A percentile compares a stretch with the other conserved stretches of the same genome.
phyloP scores from a whole-genome alignment of 805 yeast genomes.

The Ogataea degrootiae region DNA sequence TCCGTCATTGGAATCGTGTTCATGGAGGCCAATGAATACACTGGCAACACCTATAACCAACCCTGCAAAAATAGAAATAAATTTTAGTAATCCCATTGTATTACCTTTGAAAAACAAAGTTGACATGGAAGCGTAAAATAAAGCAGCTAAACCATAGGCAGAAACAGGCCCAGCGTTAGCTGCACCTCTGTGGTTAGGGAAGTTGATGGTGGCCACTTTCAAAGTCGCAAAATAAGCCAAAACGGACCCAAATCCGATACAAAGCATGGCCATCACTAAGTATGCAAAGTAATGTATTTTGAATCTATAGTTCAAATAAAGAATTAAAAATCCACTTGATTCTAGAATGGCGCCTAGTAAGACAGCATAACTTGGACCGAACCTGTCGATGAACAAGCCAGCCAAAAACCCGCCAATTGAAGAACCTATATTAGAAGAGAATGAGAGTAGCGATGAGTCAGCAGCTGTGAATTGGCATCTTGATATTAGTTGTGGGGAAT shows the following conservation, averaged over 20 bases:
- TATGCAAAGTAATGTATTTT: slow-evolving; percentile 35
- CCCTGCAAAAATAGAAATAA: slow-evolving; percentile 53
- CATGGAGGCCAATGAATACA: slow-evolving; percentile 36
- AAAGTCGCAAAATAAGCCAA: slow-evolving; percentile 55
- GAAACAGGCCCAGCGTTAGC: slow-evolving; percentile 69
- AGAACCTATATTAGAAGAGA: slow-evolving; percentile 59
- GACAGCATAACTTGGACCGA: slow-evolving; percentile 52
- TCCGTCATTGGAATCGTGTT: slow-evolving; percentile 26
- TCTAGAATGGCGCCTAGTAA: slow-evolving; percentile 52
- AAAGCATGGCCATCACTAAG: slow-evolving; percentile 44
- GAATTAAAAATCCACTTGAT: slow-evolving; percentile 48
- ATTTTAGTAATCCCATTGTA: slow-evolving; percentile 50
- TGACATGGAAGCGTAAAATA: slow-evolving; percentile 55
- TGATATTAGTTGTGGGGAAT: slow-evolving; percentile 64
- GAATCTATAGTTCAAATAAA: slow-evolving; percentile 43
- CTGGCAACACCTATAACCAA: slow-evolving; percentile 38
- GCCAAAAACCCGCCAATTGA: slow-evolving; percentile 69
- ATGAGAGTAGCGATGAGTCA: slow-evolving; percentile 59
- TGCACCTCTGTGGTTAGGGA: slow-evolving; percentile 65
- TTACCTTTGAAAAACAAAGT: slow-evolving; percentile 48
- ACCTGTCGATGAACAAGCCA: slow-evolving; percentile 60
- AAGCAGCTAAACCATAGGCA: slow-evolving; percentile 66
- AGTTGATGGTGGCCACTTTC: slow-evolving; percentile 56
- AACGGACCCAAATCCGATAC: slow-evolving; percentile 64
- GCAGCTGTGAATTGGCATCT: slow-evolving; percentile 53